A percentile compares a stretch with the other conserved stretches of the same genome.
Conservation (phyloP, 345 rosid species). For the Gossypium mustelinum region DNA sequence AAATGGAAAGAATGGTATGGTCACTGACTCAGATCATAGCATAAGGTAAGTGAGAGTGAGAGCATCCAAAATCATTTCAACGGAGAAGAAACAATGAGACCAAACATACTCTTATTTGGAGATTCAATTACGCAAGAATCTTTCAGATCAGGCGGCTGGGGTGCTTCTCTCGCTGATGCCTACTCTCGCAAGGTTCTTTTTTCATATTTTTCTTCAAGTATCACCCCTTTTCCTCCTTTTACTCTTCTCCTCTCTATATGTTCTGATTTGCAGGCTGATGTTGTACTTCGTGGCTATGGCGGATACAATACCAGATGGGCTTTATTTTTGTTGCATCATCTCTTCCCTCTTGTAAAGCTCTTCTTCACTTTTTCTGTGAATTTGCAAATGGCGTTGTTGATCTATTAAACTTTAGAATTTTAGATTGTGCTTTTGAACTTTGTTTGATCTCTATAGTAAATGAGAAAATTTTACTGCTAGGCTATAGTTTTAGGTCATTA, state of each 20-base stretch:
- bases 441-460: background rate
- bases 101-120: constrained; percentile 75
- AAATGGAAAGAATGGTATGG: too few relatives aligned
- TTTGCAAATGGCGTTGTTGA: constrained; percentile 6
- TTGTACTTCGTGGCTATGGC: constrained; percentile 83
- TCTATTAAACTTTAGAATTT: background rate
- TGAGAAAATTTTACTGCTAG: too few relatives aligned
- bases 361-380: background rate
- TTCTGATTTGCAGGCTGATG: constrained; percentile 45
- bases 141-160: constrained; percentile 81
- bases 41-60: constrained; percentile 1
- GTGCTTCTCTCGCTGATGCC: constrained; percentile 68
- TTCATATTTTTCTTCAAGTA: background rate
- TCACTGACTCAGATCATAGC: background rate
- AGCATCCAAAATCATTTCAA: background rate
- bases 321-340: constrained; percentile 66
- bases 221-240: background rate
- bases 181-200: constrained; percentile 70
- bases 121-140: constrained; percentile 87
- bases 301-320: constrained; percentile 97
- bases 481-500: background rate
- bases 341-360: constrained; percentile 58
- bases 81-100: constrained; percentile 41
- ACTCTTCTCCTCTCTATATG: background rate
- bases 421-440: background rate